Conservation (phyloP, 768 basidiomycete species). For the Lactarius vividus region DNA sequence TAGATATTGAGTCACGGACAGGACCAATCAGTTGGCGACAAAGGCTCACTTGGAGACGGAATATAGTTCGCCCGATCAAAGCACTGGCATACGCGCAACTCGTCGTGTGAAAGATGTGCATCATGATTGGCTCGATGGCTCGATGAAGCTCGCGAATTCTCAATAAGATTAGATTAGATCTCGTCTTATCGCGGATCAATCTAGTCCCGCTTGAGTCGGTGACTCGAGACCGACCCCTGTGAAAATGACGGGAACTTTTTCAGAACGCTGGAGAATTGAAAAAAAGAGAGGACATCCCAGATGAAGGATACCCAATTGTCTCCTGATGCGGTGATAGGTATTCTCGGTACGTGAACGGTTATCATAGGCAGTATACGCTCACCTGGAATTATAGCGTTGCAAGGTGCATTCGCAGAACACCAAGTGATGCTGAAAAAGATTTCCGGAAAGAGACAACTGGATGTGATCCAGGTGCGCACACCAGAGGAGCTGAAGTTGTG, state of each 20-base stretch:
- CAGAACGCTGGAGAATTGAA: conserved; percentile 5
- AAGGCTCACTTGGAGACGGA: too few species aligned
- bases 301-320: conserved; percentile 21
- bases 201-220: neutral
- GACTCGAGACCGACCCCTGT: neutral
- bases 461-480: conserved; percentile 63
- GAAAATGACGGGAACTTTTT: neutral
- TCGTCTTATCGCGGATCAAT: neutral
- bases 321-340: conserved; percentile 24
- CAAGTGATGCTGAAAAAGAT: conserved; percentile 63
- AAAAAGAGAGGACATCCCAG: conserved; percentile 11
- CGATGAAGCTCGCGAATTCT: neutral
- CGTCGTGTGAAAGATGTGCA: too few species aligned
- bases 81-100: too few species aligned
- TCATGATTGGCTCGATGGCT: too few species aligned
- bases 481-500: conserved; percentile 71
- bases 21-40: too few species aligned
- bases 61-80: too few species aligned
- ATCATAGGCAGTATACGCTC: neutral
- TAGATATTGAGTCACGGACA: too few species aligned
- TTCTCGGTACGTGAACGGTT: conserved; percentile 22
- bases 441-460: conserved; percentile 44
- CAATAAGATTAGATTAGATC: neutral
- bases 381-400: conserved; percentile 59
- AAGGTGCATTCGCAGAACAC: conserved; percentile 93